Conservation (phyloP, 1,139 yeast species). For the Sporopachydermia cereana region DNA sequence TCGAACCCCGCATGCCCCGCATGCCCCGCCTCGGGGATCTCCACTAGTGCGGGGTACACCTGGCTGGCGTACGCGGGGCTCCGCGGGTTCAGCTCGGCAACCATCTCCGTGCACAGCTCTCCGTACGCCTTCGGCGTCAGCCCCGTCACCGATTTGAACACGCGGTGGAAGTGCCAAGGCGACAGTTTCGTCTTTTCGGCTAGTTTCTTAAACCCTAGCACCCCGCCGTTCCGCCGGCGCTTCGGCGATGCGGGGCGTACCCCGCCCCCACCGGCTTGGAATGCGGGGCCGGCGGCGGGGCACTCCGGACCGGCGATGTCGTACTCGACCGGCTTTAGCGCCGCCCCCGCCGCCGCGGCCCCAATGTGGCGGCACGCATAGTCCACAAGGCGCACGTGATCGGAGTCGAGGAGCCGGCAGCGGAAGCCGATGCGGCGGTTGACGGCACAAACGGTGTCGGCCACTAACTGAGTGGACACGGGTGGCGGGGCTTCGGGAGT, state of each 20-base stretch:
- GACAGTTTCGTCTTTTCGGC: slow-evolving; percentile 75
- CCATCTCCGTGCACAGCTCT: slow-evolving; percentile 70
- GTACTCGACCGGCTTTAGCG: slow-evolving; percentile 23
- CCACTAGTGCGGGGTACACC: not conserved
- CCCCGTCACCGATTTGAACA: slow-evolving; percentile 75
- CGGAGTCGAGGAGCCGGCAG: slow-evolving; percentile 38
- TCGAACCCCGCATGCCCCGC: no score
- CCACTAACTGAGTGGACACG: slow-evolving; percentile 40
- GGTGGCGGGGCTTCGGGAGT: slow-evolving; percentile 24
- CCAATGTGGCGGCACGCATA: slow-evolving; percentile 81
- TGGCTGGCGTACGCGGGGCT: not conserved
- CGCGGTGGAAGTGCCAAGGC: slow-evolving; percentile 94
- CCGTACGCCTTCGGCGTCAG: slow-evolving; percentile 85
- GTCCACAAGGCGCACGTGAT: slow-evolving; percentile 61
- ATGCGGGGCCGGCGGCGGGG: slow-evolving; percentile 12
- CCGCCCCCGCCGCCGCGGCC: slow-evolving; percentile 58
- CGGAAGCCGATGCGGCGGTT: slow-evolving; percentile 48
- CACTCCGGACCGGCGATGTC: slow-evolving; percentile 18
- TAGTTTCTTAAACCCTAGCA: slow-evolving; percentile 76
- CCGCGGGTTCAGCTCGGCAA: slow-evolving; percentile 22
- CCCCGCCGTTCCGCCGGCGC: slow-evolving; percentile 73
- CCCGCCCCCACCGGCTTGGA: slow-evolving; percentile 1
- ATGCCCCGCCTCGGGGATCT: not conserved
- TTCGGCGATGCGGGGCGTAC: slow-evolving; percentile 21
- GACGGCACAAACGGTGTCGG: slow-evolving; percentile 45